phyloP scores from a whole-genome alignment of 2,329 filamentous ascomycete genomes.

The Alternaria sp. region DNA sequence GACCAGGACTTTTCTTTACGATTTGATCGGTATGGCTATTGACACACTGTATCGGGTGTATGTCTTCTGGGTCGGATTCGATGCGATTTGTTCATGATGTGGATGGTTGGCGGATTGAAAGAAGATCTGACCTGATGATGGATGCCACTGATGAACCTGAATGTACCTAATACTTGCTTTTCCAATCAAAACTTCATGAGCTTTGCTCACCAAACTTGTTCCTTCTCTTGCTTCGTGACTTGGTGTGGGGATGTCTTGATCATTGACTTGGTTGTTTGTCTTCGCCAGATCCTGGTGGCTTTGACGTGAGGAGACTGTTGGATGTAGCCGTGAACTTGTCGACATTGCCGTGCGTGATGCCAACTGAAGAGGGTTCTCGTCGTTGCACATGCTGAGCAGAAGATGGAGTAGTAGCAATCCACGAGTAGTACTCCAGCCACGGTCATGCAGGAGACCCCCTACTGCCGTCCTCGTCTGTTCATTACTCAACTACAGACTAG shows the following conservation, averaged over 20 bases:
- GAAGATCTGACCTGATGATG: slow-evolving; percentile 27
- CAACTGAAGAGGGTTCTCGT: neutral
- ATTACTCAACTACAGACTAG: too few relatives aligned
- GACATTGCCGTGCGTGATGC: neutral
- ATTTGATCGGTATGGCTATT: slow-evolving; percentile 12
- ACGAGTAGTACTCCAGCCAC: too few relatives aligned
- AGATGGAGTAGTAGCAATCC: too few relatives aligned
- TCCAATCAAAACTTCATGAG: slow-evolving; percentile 15
- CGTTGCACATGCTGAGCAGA: neutral
- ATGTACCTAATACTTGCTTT: slow-evolving; percentile 11
- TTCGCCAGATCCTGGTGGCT: neutral
- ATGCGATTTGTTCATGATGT: slow-evolving; percentile 18
- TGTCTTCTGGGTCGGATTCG: slow-evolving; percentile 14
- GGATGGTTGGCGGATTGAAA: slow-evolving; percentile 20
- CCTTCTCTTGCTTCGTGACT: slow-evolving; percentile 9
- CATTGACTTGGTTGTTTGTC: neutral
- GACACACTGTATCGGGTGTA: slow-evolving; percentile 13
- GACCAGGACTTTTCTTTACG: slow-evolving; percentile 12
- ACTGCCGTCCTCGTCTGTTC: too few relatives aligned
- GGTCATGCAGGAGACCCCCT: neutral
- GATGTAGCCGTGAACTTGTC: neutral
- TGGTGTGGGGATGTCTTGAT: neutral
- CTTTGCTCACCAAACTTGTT: slow-evolving; percentile 18
- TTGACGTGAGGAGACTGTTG: neutral
- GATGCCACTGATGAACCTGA: slow-evolving; percentile 10